phyloP scores from a whole-genome alignment of 305 asterid species.

The Fraxinus nigra region DNA sequence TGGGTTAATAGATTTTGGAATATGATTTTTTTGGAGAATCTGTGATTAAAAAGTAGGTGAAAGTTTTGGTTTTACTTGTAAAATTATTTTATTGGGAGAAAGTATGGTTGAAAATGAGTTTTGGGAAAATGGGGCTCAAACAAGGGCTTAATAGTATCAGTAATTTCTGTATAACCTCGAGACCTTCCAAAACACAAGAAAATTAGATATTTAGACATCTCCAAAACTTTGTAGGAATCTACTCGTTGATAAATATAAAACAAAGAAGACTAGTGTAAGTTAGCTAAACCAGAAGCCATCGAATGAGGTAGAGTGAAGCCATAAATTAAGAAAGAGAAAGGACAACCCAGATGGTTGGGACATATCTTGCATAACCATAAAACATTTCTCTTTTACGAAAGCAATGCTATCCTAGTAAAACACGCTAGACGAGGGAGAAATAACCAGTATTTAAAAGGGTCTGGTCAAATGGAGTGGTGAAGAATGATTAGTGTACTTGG shows the following conservation, averaged over 20 bases:
- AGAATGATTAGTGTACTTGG: background rate
- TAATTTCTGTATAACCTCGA: background rate
- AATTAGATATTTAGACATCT: background rate
- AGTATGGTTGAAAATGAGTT: background rate
- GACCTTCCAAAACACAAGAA: background rate
- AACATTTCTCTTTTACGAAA: background rate
- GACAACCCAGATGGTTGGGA: background rate
- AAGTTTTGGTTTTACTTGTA: background rate
- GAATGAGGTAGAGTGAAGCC: background rate
- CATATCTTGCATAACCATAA: background rate
- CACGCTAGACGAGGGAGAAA: background rate
- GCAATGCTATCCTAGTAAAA: background rate
- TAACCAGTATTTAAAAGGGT: background rate
- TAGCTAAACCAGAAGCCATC: background rate
- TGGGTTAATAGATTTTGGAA: background rate
- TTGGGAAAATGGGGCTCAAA: background rate
- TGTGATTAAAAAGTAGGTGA: background rate
- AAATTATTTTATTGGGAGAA: background rate
- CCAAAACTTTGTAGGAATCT: background rate
- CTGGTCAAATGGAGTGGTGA: background rate
- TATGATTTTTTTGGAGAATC: background rate
- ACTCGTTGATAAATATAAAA: background rate
- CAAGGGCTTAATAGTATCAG: background rate
- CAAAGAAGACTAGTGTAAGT: background rate
- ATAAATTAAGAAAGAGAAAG: background rate